Conservation (phyloP, 1,284 basidiomycete genomes). For the Megacollybia platyphylla region DNA sequence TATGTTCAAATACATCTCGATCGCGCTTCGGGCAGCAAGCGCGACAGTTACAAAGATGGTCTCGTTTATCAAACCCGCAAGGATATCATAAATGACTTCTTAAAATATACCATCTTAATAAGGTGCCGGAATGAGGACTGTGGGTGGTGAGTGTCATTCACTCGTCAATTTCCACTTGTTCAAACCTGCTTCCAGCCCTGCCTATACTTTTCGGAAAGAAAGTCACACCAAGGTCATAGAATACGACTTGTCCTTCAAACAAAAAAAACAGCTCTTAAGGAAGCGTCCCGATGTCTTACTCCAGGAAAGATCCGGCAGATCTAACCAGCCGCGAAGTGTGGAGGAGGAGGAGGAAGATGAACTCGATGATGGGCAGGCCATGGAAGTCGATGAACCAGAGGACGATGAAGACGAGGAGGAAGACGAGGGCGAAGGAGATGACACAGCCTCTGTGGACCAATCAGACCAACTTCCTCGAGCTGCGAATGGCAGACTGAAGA, state of each 20-base stretch:
- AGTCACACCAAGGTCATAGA: constrained; percentile 93
- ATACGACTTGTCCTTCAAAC: constrained; percentile 75
- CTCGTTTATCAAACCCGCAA: constrained; percentile 85
- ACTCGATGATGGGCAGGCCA: constrained; percentile 28
- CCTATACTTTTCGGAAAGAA: constrained; percentile 87
- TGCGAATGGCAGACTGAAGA: constrained; percentile 72
- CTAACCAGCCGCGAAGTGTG: constrained; percentile 26
- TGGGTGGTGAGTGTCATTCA: constrained; percentile 52
- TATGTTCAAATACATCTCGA: constrained; percentile 61
- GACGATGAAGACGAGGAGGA: constrained; percentile 22
- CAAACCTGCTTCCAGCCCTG: constrained; percentile 38
- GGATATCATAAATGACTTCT: constrained; percentile 73
- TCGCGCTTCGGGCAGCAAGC: constrained; percentile 43
- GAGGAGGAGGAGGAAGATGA: constrained; percentile 23
- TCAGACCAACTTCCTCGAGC: constrained; percentile 36
- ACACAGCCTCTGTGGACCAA: constrained; percentile 9
- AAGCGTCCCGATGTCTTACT: constrained; percentile 63
- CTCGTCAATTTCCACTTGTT: constrained; percentile 2
- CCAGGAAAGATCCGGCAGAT: constrained; percentile 16
- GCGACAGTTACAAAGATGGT: constrained; percentile 83
- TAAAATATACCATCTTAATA: constrained; percentile 56
- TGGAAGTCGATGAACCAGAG: constrained; percentile 31
- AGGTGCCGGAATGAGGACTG: constrained; percentile 74
- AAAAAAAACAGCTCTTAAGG: constrained; percentile 54
- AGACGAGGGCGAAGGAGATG: constrained; percentile 29